Evolutionary conservation across 2,329 filamentous ascomycete species (phyloP).

Genomic region (Tolypocladium sp.): DNA sequence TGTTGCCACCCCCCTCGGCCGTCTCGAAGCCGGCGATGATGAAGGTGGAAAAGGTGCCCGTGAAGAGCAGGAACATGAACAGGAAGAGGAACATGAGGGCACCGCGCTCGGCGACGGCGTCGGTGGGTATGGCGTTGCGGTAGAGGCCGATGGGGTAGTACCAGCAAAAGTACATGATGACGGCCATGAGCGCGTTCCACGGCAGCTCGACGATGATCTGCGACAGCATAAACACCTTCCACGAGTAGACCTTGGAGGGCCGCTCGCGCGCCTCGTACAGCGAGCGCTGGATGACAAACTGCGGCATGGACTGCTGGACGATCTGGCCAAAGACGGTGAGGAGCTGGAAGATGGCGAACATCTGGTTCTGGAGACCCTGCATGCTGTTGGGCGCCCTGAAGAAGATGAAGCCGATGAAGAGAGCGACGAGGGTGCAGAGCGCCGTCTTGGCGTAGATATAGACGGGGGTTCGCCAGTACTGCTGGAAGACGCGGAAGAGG

Average conservation of each 20-base stretch:
- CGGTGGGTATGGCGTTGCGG: constrained; percentile 54
- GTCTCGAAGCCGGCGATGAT: constrained; percentile 67
- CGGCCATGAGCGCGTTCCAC: constrained; percentile 69
- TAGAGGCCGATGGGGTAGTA: constrained; percentile 82
- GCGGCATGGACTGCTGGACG: constrained; percentile 74
- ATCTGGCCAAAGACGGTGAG: constrained; percentile 74
- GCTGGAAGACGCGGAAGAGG: constrained; percentile 69
- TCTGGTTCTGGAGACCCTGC: constrained; percentile 76
- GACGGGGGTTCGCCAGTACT: constrained; percentile 83
- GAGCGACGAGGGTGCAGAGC: constrained; percentile 53
- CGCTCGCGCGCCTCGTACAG: constrained; percentile 81
- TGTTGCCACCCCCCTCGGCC: constrained; percentile 66
- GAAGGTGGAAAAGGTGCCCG: constrained; percentile 72
- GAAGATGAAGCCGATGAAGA: constrained; percentile 81
- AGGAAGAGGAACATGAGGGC: constrained; percentile 73
- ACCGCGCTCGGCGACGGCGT: constrained; percentile 58
- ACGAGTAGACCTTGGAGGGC: constrained; percentile 75
- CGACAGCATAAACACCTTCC: constrained; percentile 76
- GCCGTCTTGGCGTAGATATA: constrained; percentile 80
- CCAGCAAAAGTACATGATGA: constrained; percentile 72
- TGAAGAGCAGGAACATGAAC: constrained; percentile 68
- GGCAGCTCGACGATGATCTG: constrained; percentile 80
- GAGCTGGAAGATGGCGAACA: constrained; percentile 81
- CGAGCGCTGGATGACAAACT: constrained; percentile 73
- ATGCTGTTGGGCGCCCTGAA: constrained; percentile 61